These are phyloP conservation scores for Aureobasidium sp. DNA, from an alignment of 2,329 filamentous ascomycete species.

Conservation along the genomic window DNA sequence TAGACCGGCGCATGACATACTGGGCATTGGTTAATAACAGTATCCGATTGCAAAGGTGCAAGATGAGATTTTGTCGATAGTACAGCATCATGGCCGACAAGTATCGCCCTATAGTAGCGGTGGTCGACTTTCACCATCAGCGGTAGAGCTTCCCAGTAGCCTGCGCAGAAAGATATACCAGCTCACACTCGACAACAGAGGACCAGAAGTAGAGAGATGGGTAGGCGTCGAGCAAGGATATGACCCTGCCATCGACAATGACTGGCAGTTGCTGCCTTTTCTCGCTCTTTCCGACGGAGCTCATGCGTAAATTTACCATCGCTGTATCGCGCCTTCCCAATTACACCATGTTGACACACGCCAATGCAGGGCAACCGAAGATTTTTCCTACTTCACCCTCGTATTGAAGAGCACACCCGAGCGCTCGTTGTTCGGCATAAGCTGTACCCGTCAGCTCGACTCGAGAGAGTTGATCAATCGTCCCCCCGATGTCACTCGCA, in stretches of 20 bases:
- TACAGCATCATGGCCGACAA: conserved; percentile 16
- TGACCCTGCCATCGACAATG: conserved; percentile 76
- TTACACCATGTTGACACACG: neutral
- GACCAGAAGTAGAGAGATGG: conserved; percentile 91
- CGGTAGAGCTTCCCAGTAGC: conserved; percentile 27
- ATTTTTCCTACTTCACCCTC: conserved; percentile 98
- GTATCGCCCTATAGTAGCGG: conserved; percentile 39
- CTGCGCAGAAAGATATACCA: neutral
- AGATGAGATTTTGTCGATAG: conserved; percentile 9
- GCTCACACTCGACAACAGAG: conserved; percentile 42
- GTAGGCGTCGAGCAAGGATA: conserved; percentile 67
- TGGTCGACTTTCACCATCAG: conserved; percentile 50
- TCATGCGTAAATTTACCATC: conserved; percentile 61
- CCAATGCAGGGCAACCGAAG: conserved; percentile 65
- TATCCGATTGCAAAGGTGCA: neutral
- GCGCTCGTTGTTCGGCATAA: conserved; percentile 89
- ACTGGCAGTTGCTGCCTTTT: conserved; percentile 88
- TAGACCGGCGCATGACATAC: conserved; percentile 2
- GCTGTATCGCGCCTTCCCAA: neutral
- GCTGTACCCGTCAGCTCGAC: conserved; percentile 88
- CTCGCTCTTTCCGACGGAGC: conserved; percentile 96
- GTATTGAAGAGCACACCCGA: conserved; percentile 47
- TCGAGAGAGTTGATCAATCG: conserved; percentile 68
- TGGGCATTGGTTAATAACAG: conserved; percentile 2
- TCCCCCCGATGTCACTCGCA: conserved; percentile 86